Percentiles rank a stretch among this genome's conserved stretches.
phyloP scores from a whole-genome alignment of 2,329 filamentous ascomycete genomes.

The Claviceps arundinis region DNA sequence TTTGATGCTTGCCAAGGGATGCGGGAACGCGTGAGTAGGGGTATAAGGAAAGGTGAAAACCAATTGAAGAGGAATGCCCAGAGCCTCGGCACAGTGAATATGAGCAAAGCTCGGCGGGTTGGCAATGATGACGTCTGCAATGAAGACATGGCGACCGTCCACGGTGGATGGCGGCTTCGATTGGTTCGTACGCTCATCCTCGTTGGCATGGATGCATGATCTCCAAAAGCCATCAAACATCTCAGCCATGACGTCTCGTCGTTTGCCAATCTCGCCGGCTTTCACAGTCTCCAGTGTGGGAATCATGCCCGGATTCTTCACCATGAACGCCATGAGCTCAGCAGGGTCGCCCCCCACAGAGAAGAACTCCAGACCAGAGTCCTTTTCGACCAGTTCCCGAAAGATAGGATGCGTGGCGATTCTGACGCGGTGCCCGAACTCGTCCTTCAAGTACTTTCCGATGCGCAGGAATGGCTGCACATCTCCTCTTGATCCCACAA shows the following conservation, averaged over 20 bases:
- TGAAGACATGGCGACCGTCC: constrained; percentile 32
- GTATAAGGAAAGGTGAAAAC: constrained; percentile 86
- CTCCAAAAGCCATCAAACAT: constrained; percentile 80
- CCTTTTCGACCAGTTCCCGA: constrained; percentile 59
- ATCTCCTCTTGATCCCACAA: constrained; percentile 69
- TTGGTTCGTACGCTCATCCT: constrained; percentile 43
- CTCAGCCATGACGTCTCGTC: constrained; percentile 58
- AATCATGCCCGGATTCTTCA: constrained; percentile 69
- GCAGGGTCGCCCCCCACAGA: constrained; percentile 66
- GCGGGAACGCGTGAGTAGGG: constrained; percentile 61
- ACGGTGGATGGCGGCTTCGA: constrained; percentile 21
- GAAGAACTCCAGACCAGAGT: constrained; percentile 67
- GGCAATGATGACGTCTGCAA: constrained; percentile 72
- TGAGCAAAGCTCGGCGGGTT: constrained; percentile 72
- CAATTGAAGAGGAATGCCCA: constrained; percentile 65
- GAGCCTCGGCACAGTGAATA: constrained; percentile 64
- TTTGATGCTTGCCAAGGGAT: constrained; percentile 65
- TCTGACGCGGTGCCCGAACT: constrained; percentile 61
- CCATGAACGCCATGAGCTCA: constrained; percentile 80
- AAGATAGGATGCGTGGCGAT: constrained; percentile 71
- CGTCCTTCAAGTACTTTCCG: constrained; percentile 56
- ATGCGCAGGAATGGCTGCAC: constrained; percentile 70
- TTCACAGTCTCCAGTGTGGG: constrained; percentile 60
- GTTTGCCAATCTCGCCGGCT: constrained; percentile 56
- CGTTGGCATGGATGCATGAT: constrained; percentile 60